These are phyloP conservation scores for Lactarius evosmus DNA, from an alignment of 768 basidiomycete species.

Conservation along the genomic window DNA sequence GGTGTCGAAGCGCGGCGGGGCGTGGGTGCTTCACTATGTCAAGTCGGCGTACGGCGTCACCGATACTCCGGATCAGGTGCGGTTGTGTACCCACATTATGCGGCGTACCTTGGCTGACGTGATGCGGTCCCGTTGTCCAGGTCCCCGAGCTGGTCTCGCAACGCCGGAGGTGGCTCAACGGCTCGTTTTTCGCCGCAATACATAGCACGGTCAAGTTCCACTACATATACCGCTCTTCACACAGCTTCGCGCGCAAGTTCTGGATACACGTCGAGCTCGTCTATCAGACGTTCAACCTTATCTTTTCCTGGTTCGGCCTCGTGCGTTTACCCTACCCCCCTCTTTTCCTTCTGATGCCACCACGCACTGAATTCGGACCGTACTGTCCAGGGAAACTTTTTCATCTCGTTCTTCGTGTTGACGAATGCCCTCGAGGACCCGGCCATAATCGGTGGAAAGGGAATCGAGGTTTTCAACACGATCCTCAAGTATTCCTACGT, in stretches of 20 bases:
- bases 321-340: slow-evolving; percentile 47
- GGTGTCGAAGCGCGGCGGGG: slow-evolving; percentile 85
- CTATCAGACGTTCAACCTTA: slow-evolving; percentile 85
- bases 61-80: slow-evolving; percentile 87
- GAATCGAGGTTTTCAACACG: slow-evolving; percentile 70
- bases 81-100: background rate
- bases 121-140: slow-evolving; percentile 34
- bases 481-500: slow-evolving; percentile 86
- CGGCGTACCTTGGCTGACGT: background rate
- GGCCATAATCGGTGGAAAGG: slow-evolving; percentile 48
- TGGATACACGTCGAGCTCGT: slow-evolving; percentile 95
- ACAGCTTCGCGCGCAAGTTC: slow-evolving; percentile 76
- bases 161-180: slow-evolving; percentile 94
- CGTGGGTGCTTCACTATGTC: slow-evolving; percentile 95
- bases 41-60: slow-evolving; percentile 91
- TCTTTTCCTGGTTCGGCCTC: slow-evolving; percentile 90
- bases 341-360: background rate
- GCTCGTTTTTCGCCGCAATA: slow-evolving; percentile 96
- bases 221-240: slow-evolving; percentile 91
- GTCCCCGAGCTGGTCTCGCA: slow-evolving; percentile 94
- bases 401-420: slow-evolving; percentile 82
- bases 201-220: slow-evolving; percentile 92
- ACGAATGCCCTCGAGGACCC: slow-evolving; percentile 69
- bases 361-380: background rate
- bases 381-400: slow-evolving; percentile 68